Evolutionary conservation across 345 rosid genomes (phyloP).

Genomic region (Populus davidiana): DNA sequence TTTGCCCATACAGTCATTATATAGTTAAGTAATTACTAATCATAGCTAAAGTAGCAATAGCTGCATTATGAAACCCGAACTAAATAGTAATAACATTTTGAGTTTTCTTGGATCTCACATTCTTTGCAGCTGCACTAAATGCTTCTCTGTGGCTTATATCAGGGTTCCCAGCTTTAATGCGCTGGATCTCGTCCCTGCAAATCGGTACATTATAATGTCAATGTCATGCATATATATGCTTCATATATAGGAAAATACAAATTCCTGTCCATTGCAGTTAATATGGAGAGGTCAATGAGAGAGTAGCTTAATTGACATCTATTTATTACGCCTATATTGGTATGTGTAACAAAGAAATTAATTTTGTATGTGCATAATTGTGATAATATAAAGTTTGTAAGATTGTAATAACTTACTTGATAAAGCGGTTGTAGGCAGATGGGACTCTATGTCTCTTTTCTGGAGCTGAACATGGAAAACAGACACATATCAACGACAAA

Average conservation of each 20-base stretch:
- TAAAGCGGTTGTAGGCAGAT: slow-evolving; percentile 99
- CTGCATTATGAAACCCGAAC: background rate
- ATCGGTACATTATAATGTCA: slow-evolving; percentile 7
- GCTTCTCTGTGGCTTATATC: slow-evolving; percentile 99
- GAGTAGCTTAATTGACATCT: no score
- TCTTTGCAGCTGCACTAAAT: slow-evolving; percentile 99
- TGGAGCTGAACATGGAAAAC: slow-evolving; percentile 71
- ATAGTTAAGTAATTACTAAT: background rate
- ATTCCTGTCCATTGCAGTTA: background rate
- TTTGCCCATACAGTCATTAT: no score
- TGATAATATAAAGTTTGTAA: background rate
- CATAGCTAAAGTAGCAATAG: background rate
- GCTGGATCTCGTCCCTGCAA: slow-evolving; percentile 97
- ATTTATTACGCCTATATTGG: no score
- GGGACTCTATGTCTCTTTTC: slow-evolving; percentile 99
- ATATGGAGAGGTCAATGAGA: background rate
- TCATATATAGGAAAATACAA: background rate
- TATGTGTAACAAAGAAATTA: no score
- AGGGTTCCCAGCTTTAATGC: slow-evolving; percentile 97
- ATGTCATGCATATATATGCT: slow-evolving; percentile 3
- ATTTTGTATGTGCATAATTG: background rate
- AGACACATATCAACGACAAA: slow-evolving; percentile 44
- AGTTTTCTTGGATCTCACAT: slow-evolving; percentile 53
- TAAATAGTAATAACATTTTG: background rate
- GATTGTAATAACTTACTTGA: slow-evolving; percentile 61